Evolutionary conservation across 1,139 yeast genomes (phyloP), one percentile per base, ranked within the genome.

Genomic region (Geotrichum citri-aurantii): DNA sequence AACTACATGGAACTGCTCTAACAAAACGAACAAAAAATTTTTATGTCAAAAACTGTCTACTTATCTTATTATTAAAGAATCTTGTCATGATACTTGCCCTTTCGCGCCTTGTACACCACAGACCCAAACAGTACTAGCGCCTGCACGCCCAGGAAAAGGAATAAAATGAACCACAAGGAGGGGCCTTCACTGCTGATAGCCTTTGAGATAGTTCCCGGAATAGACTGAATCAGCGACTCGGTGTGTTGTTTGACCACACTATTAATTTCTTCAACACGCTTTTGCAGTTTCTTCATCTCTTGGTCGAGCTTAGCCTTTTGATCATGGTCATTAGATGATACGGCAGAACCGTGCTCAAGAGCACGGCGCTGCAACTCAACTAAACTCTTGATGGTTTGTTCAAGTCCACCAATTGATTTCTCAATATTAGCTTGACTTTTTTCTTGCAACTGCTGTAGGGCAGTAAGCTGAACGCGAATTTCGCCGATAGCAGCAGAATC

Each of bases 181-280:
- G 71, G 69, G 1, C 72, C 72, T 14, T 70, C 70, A 31, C 64
- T 66, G 31, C 58, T 59, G 42, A 68, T 59, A 23, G 73, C 72
- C 10, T 61, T 65, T 17, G 65, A 61, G 46, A 70, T 64, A 1
- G 71, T 63, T 19, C 66, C 70, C 1, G 71, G 68, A 11, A 70
- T 53, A 2, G 68, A 55, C 7, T 71, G 71, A 1, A 44, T 49
- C 52, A 68, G 60, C n/a, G 63, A 62, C 14, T 64, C 54, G 7
- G 70, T 65, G 59, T 70, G 73, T 55, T 70, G 71, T 33, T 49
- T 54, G 19, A 68, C 65, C 7, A 65, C 57, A 46, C 51, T 49
- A 49, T 63, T 64, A 42, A 68, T 63, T 47, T 60, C 64, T 40
- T 65, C 69, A 12, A 67, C 56, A 55, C 61, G 65, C 48, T 51